Conservation (phyloP, 2,329 filamentous ascomycete species). For the Clarireedia hainanense region DNA sequence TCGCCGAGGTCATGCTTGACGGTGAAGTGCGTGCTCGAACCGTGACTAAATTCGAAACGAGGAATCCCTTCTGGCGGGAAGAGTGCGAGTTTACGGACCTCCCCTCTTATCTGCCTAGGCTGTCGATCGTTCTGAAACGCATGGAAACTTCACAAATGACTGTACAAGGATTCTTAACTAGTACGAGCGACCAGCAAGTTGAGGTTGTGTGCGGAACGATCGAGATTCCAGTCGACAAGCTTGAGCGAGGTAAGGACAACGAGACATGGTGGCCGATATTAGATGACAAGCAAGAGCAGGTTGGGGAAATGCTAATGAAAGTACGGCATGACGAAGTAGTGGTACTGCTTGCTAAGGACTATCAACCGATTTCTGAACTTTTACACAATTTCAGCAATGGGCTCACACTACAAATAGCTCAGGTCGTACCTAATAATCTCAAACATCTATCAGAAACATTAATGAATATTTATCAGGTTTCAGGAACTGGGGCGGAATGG, state of each 20-base stretch:
- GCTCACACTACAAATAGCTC: slow-evolving; percentile 76
- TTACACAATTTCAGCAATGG: slow-evolving; percentile 79
- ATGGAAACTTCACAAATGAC: slow-evolving; percentile 34
- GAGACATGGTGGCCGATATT: slow-evolving; percentile 84
- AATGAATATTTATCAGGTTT: slow-evolving; percentile 92
- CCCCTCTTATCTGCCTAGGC: slow-evolving; percentile 57
- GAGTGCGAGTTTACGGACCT: slow-evolving; percentile 71
- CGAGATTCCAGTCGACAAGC: slow-evolving; percentile 65
- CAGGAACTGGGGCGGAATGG: slow-evolving; percentile 78
- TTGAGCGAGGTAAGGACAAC: slow-evolving; percentile 68
- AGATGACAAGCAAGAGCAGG: slow-evolving; percentile 65
- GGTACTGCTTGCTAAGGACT: slow-evolving; percentile 79
- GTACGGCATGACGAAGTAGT: slow-evolving; percentile 82
- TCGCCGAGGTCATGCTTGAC: slow-evolving; percentile 72
- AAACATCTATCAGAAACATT: slow-evolving; percentile 77
- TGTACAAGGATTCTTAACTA: slow-evolving; percentile 24
- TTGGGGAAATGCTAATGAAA: slow-evolving; percentile 80
- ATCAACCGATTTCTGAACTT: slow-evolving; percentile 72
- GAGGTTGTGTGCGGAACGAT: slow-evolving; percentile 61
- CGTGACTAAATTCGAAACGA: slow-evolving; percentile 60
- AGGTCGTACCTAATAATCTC: slow-evolving; percentile 68
- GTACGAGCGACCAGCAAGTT: slow-evolving; percentile 29
- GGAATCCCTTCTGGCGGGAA: slow-evolving; percentile 72
- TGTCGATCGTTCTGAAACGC: slow-evolving; percentile 66
- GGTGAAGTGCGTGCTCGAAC: slow-evolving; percentile 72